Evolutionary conservation across 345 rosid species (phyloP).

Genomic region (Ailanthus altissimus): DNA sequence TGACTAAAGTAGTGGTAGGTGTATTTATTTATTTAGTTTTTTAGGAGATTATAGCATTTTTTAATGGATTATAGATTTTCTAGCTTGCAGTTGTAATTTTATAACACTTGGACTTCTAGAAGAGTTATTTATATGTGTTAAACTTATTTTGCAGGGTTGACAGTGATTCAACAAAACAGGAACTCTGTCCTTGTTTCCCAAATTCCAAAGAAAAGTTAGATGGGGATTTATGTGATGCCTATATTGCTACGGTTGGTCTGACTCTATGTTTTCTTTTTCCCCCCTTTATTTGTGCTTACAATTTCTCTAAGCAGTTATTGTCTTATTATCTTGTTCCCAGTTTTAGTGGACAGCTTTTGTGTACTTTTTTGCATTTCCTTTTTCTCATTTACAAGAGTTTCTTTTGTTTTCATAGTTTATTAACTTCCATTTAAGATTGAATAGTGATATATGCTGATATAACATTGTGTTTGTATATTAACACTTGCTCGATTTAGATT

Average conservation of each 20-base stretch:
- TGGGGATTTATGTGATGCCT: conserved; percentile 23
- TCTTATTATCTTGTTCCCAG: not conserved
- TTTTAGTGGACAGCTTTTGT: not conserved
- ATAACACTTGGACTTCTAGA: not conserved
- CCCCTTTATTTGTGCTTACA: not conserved
- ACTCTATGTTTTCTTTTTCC: not conserved
- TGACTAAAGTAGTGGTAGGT: conserved; percentile 3
- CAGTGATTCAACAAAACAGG: conserved; percentile 27
- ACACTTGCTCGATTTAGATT: conserved; percentile 3
- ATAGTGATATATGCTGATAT: not conserved
- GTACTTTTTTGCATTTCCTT: not conserved
- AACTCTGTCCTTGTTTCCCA: conserved; percentile 35
- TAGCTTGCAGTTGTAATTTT: not conserved
- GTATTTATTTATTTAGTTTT: not conserved
- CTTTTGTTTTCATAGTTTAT: not conserved
- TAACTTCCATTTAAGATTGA: conserved; percentile 8
- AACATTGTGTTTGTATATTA: not conserved
- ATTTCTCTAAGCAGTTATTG: not conserved
- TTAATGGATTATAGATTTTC: not conserved
- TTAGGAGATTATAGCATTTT: not conserved
- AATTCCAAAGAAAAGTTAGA: conserved; percentile 23
- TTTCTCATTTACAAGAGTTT: not conserved
- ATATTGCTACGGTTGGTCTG: conserved; percentile 38
- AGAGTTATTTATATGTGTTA: not conserved
- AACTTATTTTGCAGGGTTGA: conserved; percentile 40